Conservation (phyloP, 768 basidiomycete genomes). For the Amanita rimosa region DNA sequence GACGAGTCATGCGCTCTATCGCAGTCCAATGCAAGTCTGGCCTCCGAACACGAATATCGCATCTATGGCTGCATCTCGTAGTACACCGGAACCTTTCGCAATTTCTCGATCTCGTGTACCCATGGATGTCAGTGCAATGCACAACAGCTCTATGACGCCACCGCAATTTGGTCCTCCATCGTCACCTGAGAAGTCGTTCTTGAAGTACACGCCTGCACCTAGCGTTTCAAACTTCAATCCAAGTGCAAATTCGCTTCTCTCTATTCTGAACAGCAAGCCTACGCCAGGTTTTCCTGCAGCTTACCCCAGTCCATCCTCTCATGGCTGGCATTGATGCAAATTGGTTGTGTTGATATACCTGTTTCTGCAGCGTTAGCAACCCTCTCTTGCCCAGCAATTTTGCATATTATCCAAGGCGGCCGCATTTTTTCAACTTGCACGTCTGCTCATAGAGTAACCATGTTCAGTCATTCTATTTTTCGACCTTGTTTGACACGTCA, state of each 20-base stretch:
- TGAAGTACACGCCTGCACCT: neutral
- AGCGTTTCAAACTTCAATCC: slow-evolving; percentile 1
- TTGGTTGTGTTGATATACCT: neutral
- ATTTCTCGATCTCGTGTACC: slow-evolving; percentile 8
- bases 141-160: neutral
- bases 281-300: neutral
- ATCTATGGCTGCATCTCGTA: slow-evolving; percentile 29
- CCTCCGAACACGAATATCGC: slow-evolving; percentile 36
- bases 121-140: neutral
- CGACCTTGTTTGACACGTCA: neutral
- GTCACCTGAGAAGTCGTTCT: neutral
- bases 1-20: slow-evolving; percentile 34
- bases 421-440: neutral
- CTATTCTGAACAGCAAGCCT: slow-evolving; percentile 8
- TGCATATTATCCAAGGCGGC: slow-evolving; percentile 1
- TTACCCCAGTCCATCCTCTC: neutral
- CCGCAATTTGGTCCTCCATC: neutral
- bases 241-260: slow-evolving; percentile 7
- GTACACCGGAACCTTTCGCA: slow-evolving; percentile 7
- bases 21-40: slow-evolving; percentile 18
- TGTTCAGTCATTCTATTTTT: neutral
- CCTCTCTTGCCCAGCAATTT: slow-evolving; percentile 1
- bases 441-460: slow-evolving; percentile 4
- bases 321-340: neutral
- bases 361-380: neutral